A percentile compares a stretch with the other conserved stretches of the same genome.
phyloP scores from a whole-genome alignment of 2,329 filamentous ascomycete genomes.

The Cladosporium sp. region DNA sequence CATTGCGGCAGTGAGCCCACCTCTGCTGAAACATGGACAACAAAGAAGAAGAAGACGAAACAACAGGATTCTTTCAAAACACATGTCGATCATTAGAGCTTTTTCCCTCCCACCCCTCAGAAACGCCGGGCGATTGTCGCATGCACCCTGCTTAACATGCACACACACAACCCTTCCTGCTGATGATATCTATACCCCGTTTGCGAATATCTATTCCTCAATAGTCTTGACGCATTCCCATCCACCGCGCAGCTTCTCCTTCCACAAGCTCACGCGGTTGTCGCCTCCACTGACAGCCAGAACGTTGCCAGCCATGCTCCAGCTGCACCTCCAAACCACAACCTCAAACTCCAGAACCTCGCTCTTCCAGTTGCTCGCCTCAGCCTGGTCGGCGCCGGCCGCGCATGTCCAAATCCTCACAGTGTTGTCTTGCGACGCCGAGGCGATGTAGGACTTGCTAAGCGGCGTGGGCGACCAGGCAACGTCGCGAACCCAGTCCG shows the following conservation, averaged over 20 bases:
- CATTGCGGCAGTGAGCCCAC: too few species aligned
- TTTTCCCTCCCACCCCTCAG: too few species aligned
- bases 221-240: constrained; percentile 98
- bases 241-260: constrained; percentile 92
- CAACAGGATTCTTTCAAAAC: too few species aligned
- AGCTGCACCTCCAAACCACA: constrained; percentile 92
- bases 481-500: constrained; percentile 96
- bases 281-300: constrained; percentile 89
- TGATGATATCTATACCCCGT: too few species aligned
- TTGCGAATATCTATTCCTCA: constrained; percentile 45
- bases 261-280: constrained; percentile 97
- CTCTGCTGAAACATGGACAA: too few species aligned
- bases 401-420: constrained; percentile 86
- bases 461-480: constrained; percentile 94
- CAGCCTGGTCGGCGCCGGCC: constrained; percentile 33
- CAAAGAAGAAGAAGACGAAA: too few species aligned
- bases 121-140: too few species aligned
- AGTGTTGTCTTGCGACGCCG: constrained; percentile 92
- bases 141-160: too few species aligned
- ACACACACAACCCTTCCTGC: too few species aligned
- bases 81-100: too few species aligned
- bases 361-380: constrained; percentile 69
- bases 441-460: constrained; percentile 94
- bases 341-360: constrained; percentile 84
- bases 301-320: constrained; percentile 95